A percentile compares a stretch with the other conserved stretches of the same genome.
These are phyloP conservation scores for Penicillium sp. DNA, from an alignment of 2,329 filamentous ascomycete genomes.

Conservation along the genomic window DNA sequence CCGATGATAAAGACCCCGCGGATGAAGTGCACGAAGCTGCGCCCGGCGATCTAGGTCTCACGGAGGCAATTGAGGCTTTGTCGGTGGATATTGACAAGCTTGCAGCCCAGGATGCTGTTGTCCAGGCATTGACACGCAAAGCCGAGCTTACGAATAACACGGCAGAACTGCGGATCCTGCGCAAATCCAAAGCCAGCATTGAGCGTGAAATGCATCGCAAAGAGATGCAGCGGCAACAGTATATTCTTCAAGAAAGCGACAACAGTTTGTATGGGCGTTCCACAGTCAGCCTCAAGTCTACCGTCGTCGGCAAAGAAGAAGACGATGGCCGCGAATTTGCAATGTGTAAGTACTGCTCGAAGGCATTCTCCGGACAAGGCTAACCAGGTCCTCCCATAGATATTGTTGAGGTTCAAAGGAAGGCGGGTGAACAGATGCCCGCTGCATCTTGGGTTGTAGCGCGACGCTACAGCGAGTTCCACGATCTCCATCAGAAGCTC, in stretches of 20 bases:
- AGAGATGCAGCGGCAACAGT: conserved; percentile 93
- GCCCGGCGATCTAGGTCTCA: conserved; percentile 87
- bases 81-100: conserved; percentile 89
- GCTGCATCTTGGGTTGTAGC: conserved; percentile 93
- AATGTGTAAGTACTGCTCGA: conserved; percentile 58
- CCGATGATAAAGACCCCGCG: conserved; percentile 62
- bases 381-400: conserved; percentile 47
- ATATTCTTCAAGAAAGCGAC: conserved; percentile 95
- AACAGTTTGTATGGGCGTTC: conserved; percentile 94
- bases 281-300: conserved; percentile 84
- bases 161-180: conserved; percentile 84
- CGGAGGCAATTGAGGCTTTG: conserved; percentile 88
- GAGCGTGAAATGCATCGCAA: conserved; percentile 91
- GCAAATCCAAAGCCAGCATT: conserved; percentile 91
- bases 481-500: conserved; percentile 88
- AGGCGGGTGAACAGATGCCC: conserved; percentile 92
- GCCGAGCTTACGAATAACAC: conserved; percentile 97
- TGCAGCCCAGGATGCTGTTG: conserved; percentile 80
- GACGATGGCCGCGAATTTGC: conserved; percentile 94
- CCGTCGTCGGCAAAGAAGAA: conserved; percentile 87
- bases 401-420: conserved; percentile 84
- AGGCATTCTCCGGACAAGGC: neutral
- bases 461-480: conserved; percentile 95
- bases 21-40: conserved; percentile 93
- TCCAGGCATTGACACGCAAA: conserved; percentile 89